Evolutionary conservation across 2,329 filamentous ascomycete species (phyloP), one percentile per base, ranked within the genome.

Genomic region (Periconia digitata): DNA sequence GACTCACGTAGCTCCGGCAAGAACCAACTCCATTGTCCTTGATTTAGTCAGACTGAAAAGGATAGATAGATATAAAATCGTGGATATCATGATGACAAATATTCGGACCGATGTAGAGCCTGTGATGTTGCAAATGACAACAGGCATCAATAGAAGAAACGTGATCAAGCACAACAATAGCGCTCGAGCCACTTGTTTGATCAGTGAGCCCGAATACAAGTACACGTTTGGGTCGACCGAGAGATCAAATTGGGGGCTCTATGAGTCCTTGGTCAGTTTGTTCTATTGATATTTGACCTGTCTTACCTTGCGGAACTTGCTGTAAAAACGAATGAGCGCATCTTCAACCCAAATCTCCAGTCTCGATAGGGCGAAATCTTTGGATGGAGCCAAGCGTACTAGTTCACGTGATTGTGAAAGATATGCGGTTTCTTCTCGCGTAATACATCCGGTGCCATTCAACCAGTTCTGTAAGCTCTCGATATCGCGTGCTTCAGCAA

Each of bases 1-100:
- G 8, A 16, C 35, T n/a, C n/a, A 37, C 35, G 35, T 37, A 18
- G 35, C 35, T n/a, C 35, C 35, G 6, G 35, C 35, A 37, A 37
- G 35, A n/a, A 37, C 35, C 35, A 37, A 18, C 35, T 37, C 35
- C 35, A 37, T 40, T 21, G 38, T 40, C 16, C 38, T 40, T 17
- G 35, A 37, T 6, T n/a, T 6, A 37, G 35, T 37, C 35, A 37
- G 17, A 6, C n/a, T n/a, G 6, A n/a, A 37, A 6, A 37, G 17
- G 35, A 37, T 37, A 37, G 35, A 37, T 6, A 37, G 35, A 37
- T 37, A 37, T 6, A 18, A 6, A 18, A 37, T 37, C 35, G 35
- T 37, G n/a, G 35, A 37, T 37, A 37, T 37, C 35, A 37, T 37
- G n/a, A 37, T 37, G n/a, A 37, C n/a, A n/a, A 37, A 6, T 16